These are phyloP conservation scores for Suillus bovinus DNA, from an alignment of 768 basidiomycete genomes.

Conservation along the genomic window DNA sequence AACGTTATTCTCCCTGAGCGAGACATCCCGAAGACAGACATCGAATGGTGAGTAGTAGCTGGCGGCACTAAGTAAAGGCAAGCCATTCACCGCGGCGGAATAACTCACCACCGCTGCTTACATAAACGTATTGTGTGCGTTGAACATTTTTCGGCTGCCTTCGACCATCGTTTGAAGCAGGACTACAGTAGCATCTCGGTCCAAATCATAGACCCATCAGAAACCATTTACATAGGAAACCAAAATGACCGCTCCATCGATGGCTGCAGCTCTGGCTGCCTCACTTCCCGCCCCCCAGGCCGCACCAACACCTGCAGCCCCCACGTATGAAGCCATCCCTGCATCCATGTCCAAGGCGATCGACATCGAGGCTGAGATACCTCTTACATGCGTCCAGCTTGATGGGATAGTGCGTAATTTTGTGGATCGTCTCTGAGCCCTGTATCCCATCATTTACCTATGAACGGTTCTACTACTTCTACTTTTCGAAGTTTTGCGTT, in stretches of 20 bases:
- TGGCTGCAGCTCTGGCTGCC: constrained; percentile 92
- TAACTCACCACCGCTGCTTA: background rate
- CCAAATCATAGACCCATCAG: background rate
- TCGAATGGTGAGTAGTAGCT: background rate
- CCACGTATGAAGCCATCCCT: constrained; percentile 84
- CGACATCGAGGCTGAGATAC: constrained; percentile 90
- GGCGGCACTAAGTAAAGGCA: background rate
- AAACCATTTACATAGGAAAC: background rate
- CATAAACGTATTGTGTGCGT: background rate
- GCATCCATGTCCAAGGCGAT: constrained; percentile 91
- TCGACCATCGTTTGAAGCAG: background rate
- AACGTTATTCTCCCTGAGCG: constrained; percentile 74
- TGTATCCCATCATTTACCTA: background rate
- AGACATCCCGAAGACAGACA: constrained; percentile 42
- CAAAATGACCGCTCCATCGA: constrained; percentile 74
- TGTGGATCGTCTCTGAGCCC: constrained; percentile 11
- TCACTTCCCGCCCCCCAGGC: constrained; percentile 65
- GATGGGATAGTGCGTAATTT: constrained; percentile 74
- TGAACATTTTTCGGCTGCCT: background rate
- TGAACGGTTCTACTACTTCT: background rate
- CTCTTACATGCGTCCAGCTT: constrained; percentile 75
- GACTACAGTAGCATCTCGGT: background rate
- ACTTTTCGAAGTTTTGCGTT: constrained; percentile 1
- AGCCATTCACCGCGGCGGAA: background rate
- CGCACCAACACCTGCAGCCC: constrained; percentile 59